Evolutionary conservation across 2,329 filamentous ascomycete genomes (phyloP).

Genomic region (Paradendryphiella salina): DNA sequence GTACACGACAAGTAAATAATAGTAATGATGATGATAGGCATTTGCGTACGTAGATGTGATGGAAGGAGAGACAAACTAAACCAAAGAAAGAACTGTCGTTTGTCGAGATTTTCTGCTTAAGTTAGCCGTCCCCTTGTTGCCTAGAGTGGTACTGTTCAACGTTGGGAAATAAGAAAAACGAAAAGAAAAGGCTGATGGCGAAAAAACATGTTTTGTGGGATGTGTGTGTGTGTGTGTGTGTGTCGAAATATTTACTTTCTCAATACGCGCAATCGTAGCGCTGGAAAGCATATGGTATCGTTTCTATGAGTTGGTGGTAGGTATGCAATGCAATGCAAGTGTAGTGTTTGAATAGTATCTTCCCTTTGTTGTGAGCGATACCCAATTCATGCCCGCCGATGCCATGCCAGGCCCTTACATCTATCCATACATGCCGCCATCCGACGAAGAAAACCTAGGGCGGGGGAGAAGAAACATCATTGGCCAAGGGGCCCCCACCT

Average conservation of each 20-base stretch:
- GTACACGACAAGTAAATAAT: too few relatives aligned
- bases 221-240: background rate
- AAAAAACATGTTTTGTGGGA: too few relatives aligned
- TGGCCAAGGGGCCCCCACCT: constrained; percentile 12
- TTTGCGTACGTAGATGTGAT: too few relatives aligned
- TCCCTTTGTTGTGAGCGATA: constrained; percentile 1
- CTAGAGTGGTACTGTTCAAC: too few relatives aligned
- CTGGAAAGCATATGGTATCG: constrained; percentile 24
- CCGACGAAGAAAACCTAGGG: too few relatives aligned
- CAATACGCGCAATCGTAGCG: constrained; percentile 9
- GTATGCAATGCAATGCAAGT: too few relatives aligned
- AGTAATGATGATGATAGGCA: too few relatives aligned
- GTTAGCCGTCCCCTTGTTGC: too few relatives aligned
- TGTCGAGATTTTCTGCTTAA: too few relatives aligned
- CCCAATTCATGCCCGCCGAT: background rate
- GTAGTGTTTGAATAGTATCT: constrained; percentile 9
- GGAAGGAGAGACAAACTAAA: too few relatives aligned
- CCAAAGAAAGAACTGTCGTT: too few relatives aligned
- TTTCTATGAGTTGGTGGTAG: constrained; percentile 17
- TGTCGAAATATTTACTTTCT: background rate
- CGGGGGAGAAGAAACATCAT: constrained; percentile 7
- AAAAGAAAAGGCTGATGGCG: too few relatives aligned
- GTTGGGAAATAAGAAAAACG: constrained; percentile 3
- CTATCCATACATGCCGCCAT: background rate
- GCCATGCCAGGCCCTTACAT: background rate